These are phyloP conservation scores for Viola odorata DNA, from an alignment of 345 rosid genomes.

Conservation along the genomic window DNA sequence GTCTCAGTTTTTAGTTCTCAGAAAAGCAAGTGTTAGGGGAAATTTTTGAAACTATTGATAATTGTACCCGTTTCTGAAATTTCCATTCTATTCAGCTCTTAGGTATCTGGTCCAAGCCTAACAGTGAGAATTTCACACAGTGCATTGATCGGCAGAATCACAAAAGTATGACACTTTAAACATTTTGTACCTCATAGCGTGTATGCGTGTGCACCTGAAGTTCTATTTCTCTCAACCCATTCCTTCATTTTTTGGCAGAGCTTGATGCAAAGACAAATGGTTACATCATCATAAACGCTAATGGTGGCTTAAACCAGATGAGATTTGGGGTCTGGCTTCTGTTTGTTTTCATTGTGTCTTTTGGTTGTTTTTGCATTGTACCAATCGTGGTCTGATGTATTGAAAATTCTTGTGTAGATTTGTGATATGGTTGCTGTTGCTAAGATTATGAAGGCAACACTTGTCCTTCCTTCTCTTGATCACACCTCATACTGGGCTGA, in stretches of 20 bases:
- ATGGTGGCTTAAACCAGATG: conserved; percentile 99
- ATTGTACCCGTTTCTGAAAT: conserved; percentile 12
- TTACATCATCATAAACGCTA: conserved; percentile 79
- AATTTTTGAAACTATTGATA: background rate
- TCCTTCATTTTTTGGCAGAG: conserved; percentile 43
- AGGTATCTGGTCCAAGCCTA: conserved; percentile 83
- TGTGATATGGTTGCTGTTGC: conserved; percentile 98
- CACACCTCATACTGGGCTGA: conserved; percentile 95
- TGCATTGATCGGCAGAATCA: conserved; percentile 53
- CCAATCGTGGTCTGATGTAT: conserved; percentile 32
- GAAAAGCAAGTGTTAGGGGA: background rate
- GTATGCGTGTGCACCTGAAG: background rate
- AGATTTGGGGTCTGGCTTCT: conserved; percentile 96
- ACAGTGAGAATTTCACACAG: conserved; percentile 70
- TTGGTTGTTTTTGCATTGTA: conserved; percentile 3
- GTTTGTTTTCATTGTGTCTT: conserved; percentile 23
- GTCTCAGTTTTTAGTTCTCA: background rate
- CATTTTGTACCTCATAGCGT: background rate
- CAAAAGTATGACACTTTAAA: conserved; percentile 45
- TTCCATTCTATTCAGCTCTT: conserved; percentile 45
- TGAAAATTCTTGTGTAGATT: conserved; percentile 63
- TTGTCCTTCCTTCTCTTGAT: conserved; percentile 91
- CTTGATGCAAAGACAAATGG: conserved; percentile 68
- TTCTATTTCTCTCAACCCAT: background rate
- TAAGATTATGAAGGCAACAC: conserved; percentile 80